Evolutionary conservation across 2,329 filamentous ascomycete genomes (phyloP), one percentile per base, ranked within the genome.

Genomic region (Fusarium circinatum): DNA sequence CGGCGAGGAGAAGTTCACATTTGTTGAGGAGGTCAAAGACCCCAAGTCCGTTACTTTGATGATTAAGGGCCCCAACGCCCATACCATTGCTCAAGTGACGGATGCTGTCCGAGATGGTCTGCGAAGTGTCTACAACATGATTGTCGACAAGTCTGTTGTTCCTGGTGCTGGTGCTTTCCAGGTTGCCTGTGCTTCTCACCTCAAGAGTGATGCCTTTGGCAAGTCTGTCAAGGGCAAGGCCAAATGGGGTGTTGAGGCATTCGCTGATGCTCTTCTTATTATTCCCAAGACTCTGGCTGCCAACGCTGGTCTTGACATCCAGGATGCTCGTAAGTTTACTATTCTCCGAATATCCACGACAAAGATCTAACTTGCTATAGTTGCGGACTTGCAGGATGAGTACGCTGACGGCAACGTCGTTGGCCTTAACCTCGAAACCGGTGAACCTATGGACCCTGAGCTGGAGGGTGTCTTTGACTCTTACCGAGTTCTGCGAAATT

Each of bases 1-100:
- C 15, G 96, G 96, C 71, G 96, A 99, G 87, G 96, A 99, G 88
- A 99, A 99, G 87, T 99, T 94, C 86, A 99, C 96, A 11, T 99
- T 99, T 82, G 89, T 99, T 70, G 96, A 99, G 85, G 96, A 99
- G 78, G 96, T 99, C 79, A 98, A 98, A 88, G 95, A 98, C 71
- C 94, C 96, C 71, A 99, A 99, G 87, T 98, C 96, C 3, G 96
- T 99, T 52, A 99, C 96, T 22, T 88, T 99, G 38, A 89, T 99
- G 79, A 98, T 99, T 88, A 99, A 98, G 88, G 96, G 96, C 30
- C 96, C 96, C 73, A 99, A 99, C 84, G 88, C 92, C 80, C 96
- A 99, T 86, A 98, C 96, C 70, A 99, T 99, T 79, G 91, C 93
- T 20, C 96, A 99, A 84, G 95, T 99, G 80, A 97, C 95, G 75